phyloP scores from a whole-genome alignment of 73 alveolate species.

The Breviolum minutum region DNA sequence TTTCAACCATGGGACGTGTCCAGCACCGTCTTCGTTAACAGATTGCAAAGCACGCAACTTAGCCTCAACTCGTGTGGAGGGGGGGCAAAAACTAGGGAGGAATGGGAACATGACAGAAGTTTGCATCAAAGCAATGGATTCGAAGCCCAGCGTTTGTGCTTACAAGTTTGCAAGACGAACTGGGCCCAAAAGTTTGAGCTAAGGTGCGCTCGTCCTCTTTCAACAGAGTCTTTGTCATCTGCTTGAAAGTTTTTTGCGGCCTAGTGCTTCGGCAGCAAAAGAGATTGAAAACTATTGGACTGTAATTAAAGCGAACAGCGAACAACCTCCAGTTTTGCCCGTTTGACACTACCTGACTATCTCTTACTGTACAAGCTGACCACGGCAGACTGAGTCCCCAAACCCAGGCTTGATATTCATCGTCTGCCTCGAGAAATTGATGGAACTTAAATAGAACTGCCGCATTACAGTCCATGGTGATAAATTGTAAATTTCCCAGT shows the following conservation, averaged over 20 bases:
- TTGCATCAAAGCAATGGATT: background rate
- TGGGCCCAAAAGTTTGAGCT: background rate
- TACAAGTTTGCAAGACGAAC: background rate
- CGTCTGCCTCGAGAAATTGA: conserved; percentile 9
- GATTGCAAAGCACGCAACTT: conserved; percentile 66
- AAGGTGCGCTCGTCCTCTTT: conserved; percentile 65
- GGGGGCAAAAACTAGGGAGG: background rate
- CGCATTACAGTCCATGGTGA: background rate
- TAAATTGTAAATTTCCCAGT: background rate
- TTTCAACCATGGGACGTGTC: conserved; percentile 21
- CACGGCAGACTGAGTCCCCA: background rate
- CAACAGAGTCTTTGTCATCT: conserved; percentile 34
- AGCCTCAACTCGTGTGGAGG: background rate
- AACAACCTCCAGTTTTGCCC: too few relatives aligned
- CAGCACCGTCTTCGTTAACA: conserved; percentile 67
- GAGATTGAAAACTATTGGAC: too few relatives aligned
- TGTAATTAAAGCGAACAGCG: too few relatives aligned
- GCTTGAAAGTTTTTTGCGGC: conserved; percentile 30
- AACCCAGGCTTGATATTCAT: conserved; percentile 55
- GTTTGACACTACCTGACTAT: too few relatives aligned
- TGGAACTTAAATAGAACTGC: background rate
- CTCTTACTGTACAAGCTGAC: too few relatives aligned
- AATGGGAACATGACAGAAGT: background rate
- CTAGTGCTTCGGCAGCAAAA: background rate
- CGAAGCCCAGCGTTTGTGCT: background rate